Base-by-base conservation (phyloP, 2,329 filamentous ascomycete genomes). In the Aspergillus terreus region DNA sequence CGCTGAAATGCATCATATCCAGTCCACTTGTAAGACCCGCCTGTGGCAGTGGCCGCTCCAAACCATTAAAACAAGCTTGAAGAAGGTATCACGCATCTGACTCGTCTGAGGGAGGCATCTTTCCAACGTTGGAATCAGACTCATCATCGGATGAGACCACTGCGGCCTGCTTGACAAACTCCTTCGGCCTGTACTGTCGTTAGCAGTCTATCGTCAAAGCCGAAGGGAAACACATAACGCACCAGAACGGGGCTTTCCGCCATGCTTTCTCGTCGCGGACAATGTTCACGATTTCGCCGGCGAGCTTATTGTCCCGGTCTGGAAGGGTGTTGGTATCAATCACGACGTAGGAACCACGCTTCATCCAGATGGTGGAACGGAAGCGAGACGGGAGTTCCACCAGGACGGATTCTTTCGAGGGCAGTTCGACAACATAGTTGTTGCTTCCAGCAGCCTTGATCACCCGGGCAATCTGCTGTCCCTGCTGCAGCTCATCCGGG, bases 341-440 rank as follows among this genome's bases (percentile, higher is more conserved):
- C 10, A 97, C 74, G 27, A 96, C 91, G 70, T 86, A 97, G 0
- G 90, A 90, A 27, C 91, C 88, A 15, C 90, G 85, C 71, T 88
- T 92, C 69, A 97, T 88, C 89, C 90, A 97, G 57, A 97, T 90
- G 2, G 90, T 94, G 58, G 90, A 94, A 55, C 92, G 88, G 68
- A 97, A 96, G 38, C 85, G 84, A 23, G 90, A 78, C 9, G 89
- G 87, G 17, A 99, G 82, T 76, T 96, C 91, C 19, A 91, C 86
- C 15, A 95, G 76, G 36, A 92, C 71, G 6, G 79, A 74, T 63
- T 84, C 81, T 52, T 82, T 80, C 61, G 79, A 78, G 21, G 92
- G 84, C 27, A 92, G 76, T 65, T 86, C 80, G 65, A 92, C 90
- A 41, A 82, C 82, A 77, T 95, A 97, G 40, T 95, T 78, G 70